Conservation (phyloP, 2,329 filamentous ascomycete genomes). For the Chalara sp. region DNA sequence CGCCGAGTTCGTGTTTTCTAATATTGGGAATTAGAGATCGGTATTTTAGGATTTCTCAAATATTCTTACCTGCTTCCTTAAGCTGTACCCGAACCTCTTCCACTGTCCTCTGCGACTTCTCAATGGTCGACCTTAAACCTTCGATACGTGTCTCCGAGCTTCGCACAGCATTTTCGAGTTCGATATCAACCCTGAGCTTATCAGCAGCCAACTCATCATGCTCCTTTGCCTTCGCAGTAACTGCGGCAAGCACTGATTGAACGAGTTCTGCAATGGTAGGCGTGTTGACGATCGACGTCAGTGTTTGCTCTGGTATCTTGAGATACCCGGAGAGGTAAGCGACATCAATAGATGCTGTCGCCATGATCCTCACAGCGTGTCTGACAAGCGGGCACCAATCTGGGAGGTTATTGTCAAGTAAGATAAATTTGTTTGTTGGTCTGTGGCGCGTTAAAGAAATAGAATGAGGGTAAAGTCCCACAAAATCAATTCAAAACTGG, state of each 20-base stretch:
- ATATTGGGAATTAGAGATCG: slow-evolving; percentile 10
- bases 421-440: too few relatives aligned
- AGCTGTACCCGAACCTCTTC: slow-evolving; percentile 76
- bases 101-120: slow-evolving; percentile 77
- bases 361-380: slow-evolving; percentile 39
- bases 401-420: not conserved
- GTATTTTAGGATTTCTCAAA: not conserved
- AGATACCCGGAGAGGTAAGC: slow-evolving; percentile 68
- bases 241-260: slow-evolving; percentile 63
- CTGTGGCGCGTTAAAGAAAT: too few relatives aligned
- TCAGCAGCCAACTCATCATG: slow-evolving; percentile 77
- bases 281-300: slow-evolving; percentile 54
- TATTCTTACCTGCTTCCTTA: slow-evolving; percentile 66
- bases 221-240: slow-evolving; percentile 74
- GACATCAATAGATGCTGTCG: slow-evolving; percentile 56
- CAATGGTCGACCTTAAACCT: slow-evolving; percentile 71
- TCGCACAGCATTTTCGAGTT: slow-evolving; percentile 84
- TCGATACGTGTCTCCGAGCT: slow-evolving; percentile 78
- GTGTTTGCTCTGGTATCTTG: slow-evolving; percentile 56
- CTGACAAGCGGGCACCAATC: not conserved
- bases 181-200: slow-evolving; percentile 84
- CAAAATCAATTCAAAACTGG: too few relatives aligned
- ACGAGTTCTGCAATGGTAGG: slow-evolving; percentile 72
- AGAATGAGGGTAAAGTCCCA: too few relatives aligned
- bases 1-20: slow-evolving; percentile 71